Percentiles rank a stretch among this genome's conserved stretches.
phyloP scores from a whole-genome alignment of 2,329 filamentous ascomycete genomes.

The Myriosclerotinia curreyana region DNA sequence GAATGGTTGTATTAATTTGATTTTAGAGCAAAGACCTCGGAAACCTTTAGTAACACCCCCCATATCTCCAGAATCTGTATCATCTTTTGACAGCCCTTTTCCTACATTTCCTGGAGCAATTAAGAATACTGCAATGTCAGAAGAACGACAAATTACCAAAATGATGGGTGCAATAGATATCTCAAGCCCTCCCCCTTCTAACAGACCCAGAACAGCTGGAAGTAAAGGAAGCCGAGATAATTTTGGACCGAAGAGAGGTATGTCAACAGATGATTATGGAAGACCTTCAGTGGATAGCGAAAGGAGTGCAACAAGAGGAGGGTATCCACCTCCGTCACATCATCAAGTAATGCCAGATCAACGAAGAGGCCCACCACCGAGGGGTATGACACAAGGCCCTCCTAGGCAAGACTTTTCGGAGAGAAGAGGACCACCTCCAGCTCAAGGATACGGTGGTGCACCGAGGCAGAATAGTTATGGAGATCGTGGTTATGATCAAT shows the following conservation, averaged over 20 bases:
- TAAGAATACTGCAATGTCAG: constrained; percentile 43
- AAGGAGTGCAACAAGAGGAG: constrained; percentile 30
- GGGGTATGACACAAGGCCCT: constrained; percentile 26
- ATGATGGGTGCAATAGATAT: constrained; percentile 38
- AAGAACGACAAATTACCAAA: constrained; percentile 39
- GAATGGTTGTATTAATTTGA: constrained; percentile 6
- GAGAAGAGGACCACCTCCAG: constrained; percentile 20
- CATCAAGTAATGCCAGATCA: constrained; percentile 31
- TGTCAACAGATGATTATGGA: constrained; percentile 32
- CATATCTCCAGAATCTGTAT: constrained; percentile 40
- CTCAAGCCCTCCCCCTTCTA: constrained; percentile 25
- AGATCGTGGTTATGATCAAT: constrained; percentile 34
- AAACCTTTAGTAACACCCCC: constrained; percentile 38
- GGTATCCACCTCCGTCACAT: constrained; percentile 30
- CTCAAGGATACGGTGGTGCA: constrained; percentile 23
- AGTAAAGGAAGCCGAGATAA: constrained; percentile 32
- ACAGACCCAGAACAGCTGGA: constrained; percentile 28
- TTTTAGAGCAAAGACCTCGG: constrained; percentile 28
- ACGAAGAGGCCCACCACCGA: constrained; percentile 28
- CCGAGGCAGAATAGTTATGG: constrained; percentile 33
- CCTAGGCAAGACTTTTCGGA: constrained; percentile 17
- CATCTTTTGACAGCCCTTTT: constrained; percentile 49
- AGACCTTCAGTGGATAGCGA: constrained; percentile 33
- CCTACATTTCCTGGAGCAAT: constrained; percentile 44
- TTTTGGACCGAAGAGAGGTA: constrained; percentile 23